These are phyloP conservation scores for Hortiboletus flavorubellus DNA, from an alignment of 768 basidiomycete species.

Conservation along the genomic window DNA sequence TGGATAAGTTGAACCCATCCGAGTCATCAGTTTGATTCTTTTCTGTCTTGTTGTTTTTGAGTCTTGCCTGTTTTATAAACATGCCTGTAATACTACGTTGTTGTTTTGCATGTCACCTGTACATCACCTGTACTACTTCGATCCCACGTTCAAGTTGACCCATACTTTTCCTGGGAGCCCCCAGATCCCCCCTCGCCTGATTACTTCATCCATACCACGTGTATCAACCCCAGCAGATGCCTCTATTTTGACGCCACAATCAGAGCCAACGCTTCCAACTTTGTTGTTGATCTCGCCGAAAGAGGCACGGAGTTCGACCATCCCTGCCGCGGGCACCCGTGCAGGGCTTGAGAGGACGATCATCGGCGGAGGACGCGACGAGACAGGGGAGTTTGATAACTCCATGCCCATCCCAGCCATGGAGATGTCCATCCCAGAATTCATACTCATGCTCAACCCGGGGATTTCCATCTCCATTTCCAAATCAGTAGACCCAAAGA, in stretches of 20 bases:
- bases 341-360: constrained; percentile 69
- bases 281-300: constrained; percentile 46
- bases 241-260: constrained; percentile 26
- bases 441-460: constrained; percentile 35
- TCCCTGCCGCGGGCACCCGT: constrained; percentile 58
- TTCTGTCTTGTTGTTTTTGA: background rate
- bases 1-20: constrained; percentile 20
- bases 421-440: constrained; percentile 28
- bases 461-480: constrained; percentile 37
- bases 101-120: background rate
- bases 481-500: constrained; percentile 31
- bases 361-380: constrained; percentile 42
- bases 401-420: constrained; percentile 30
- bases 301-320: constrained; percentile 60
- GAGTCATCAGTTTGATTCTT: constrained; percentile 1
- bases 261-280: constrained; percentile 10
- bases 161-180: constrained; percentile 69
- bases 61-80: background rate
- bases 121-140: constrained; percentile 8
- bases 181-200: constrained; percentile 67
- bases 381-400: constrained; percentile 32
- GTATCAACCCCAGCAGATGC: constrained; percentile 42
- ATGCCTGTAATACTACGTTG: background rate
- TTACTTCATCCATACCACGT: constrained; percentile 63
- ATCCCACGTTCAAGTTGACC: constrained; percentile 22